Conservation (phyloP, 257 asterid genomes). For the Asclepias syriaca region DNA sequence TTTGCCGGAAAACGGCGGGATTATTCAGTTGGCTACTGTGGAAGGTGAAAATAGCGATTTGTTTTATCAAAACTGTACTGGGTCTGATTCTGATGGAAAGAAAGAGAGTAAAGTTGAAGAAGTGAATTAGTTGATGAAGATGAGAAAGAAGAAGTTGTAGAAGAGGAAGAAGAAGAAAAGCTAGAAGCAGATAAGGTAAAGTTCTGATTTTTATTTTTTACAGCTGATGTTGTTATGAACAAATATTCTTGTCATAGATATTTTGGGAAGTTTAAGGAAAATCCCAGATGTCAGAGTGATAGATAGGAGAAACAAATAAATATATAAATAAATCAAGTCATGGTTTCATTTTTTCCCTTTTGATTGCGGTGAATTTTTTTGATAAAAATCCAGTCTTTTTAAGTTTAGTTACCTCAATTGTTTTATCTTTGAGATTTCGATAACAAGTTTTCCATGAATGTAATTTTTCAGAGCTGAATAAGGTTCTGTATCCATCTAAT, state of each 20-base stretch:
- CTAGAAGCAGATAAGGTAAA: slow-evolving; percentile 43
- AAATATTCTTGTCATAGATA: not conserved
- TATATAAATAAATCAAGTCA: not conserved
- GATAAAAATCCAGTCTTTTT: not conserved
- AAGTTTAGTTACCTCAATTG: not conserved
- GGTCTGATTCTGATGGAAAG: slow-evolving; percentile 20
- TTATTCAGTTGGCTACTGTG: not conserved
- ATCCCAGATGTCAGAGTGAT: slow-evolving; percentile 22
- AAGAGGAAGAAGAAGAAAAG: slow-evolving; percentile 21
- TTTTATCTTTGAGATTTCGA: not conserved
- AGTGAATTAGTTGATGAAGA: slow-evolving; percentile 27
- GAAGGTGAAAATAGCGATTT: slow-evolving; percentile 17
- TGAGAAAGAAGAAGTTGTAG: slow-evolving; percentile 18
- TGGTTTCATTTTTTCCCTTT: slow-evolving; percentile 11
- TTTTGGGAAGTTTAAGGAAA: not conserved
- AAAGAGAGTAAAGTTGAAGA: slow-evolving; percentile 19
- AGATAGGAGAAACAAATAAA: not conserved
- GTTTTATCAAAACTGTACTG: slow-evolving; percentile 18
- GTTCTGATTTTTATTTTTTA: not conserved
- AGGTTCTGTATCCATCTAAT: not conserved
- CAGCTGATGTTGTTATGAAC: not conserved
- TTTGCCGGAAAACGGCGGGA: slow-evolving; percentile 44
- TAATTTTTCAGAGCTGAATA: not conserved
- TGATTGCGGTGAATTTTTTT: not conserved
- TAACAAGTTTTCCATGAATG: not conserved